Base-by-base conservation (phyloP, 2,329 filamentous ascomycete genomes). In the Microdochium paspali region DNA sequence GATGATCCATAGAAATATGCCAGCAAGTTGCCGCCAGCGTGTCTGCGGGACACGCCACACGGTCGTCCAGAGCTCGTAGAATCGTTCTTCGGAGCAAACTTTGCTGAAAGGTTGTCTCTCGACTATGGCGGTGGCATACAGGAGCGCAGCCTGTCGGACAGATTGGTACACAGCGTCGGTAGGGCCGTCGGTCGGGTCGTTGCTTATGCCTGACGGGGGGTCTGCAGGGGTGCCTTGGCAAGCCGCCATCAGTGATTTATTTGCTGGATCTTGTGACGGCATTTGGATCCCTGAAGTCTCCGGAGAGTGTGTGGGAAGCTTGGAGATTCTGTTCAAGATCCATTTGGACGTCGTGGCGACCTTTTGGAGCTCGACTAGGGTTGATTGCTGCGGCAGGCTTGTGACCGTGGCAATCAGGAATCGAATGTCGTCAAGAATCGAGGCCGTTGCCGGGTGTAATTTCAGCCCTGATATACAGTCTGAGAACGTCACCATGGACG, bases 361-460 rank as follows among this genome's bases (percentile, higher is more conserved):
- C 43, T 66, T 66, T 13, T 66, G 56, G 2, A 70, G 54, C 25
- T 72, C 63, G 23, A 66, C 64, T 0, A 52, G 26, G 0, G 64
- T 61, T 2, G 70, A 55, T 0, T 59, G 43, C 2, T 54, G 49
- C 0, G 71, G 65, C n/a, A 74, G 57, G 1, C 62, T 57, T 4
- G 73, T 51, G 0, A 76, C 66, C 2, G 66, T 57, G 12, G 63
- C 56, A n/a, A 76, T 61, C 1, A 79, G 59, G 21, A 68, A 68
- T 4, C 74, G 67, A 58, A 76, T 68, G 44, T 74, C 69, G 47
- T 79, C 75, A 2, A 79, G 66, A 46, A 79, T 72, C 13, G 67
- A 63, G 4, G 73, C 72, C 1, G 71, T 72, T 45, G 63, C 61
- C 1, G 63, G 60, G 45, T 75, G 70, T n/a, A 78, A 59, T n/a